phyloP scores from a whole-genome alignment of 768 basidiomycete species.

The Trametes cubensis region DNA sequence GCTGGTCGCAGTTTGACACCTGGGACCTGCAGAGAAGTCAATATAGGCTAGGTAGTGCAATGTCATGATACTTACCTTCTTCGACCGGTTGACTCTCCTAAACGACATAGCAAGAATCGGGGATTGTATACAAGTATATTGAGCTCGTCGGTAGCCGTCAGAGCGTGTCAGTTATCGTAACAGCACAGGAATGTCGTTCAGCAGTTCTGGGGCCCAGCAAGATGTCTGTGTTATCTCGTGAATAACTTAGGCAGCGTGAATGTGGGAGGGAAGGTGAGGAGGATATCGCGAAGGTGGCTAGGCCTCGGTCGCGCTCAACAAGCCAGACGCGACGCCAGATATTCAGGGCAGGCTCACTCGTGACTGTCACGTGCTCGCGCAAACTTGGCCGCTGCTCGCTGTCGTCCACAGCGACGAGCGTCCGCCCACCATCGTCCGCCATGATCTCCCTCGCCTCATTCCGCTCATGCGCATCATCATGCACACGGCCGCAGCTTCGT shows the following conservation, averaged over 20 bases:
- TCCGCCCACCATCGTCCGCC: conserved; percentile 6
- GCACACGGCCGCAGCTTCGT: conserved; percentile 5
- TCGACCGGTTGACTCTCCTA: conserved; percentile 66
- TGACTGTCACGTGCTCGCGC: conserved; percentile 21
- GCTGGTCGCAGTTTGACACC: conserved; percentile 80
- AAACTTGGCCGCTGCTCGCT: conserved; percentile 11
- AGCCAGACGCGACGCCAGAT: conserved; percentile 9
- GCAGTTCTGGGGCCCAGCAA: neutral
- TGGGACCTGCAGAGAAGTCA: conserved; percentile 56
- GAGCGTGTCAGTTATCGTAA: neutral
- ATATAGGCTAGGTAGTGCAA: neutral
- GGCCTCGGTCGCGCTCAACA: neutral
- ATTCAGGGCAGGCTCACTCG: conserved; percentile 16
- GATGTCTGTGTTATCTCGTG: neutral
- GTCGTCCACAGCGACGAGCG: conserved; percentile 13
- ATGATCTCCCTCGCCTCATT: conserved; percentile 16
- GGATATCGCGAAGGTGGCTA: neutral
- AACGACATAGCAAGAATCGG: conserved; percentile 7
- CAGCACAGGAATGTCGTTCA: neutral
- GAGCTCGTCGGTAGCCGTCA: neutral
- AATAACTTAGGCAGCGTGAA: neutral
- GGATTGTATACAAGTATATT: neutral
- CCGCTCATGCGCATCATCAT: conserved; percentile 1
- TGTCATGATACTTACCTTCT: conserved; percentile 46
- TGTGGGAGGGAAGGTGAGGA: neutral